phyloP scores from a whole-genome alignment of 352 stramenopile genomes.

The Phytophthora sp. region DNA sequence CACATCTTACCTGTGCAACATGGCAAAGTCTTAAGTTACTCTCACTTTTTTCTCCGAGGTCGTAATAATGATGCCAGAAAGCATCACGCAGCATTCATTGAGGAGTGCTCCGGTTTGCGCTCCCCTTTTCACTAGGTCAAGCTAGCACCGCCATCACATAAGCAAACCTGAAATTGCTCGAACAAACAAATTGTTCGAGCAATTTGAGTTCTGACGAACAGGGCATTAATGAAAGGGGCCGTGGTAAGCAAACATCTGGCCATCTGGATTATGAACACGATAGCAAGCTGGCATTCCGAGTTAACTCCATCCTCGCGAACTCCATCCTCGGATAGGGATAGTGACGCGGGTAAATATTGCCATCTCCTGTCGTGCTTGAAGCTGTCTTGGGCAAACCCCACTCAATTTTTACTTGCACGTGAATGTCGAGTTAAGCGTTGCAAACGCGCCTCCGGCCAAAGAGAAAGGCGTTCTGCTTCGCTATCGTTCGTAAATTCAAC shows the following conservation, averaged over 20 bases:
- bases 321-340: too few species aligned
- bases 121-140: too few species aligned
- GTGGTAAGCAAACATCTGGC: neutral
- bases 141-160: neutral
- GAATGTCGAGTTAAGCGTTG: conserved; percentile 9
- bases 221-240: neutral
- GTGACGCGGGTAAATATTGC: conserved; percentile 10
- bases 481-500: conserved; percentile 1
- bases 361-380: conserved; percentile 1
- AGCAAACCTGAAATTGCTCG: too few species aligned
- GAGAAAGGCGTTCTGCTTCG: conserved; percentile 5
- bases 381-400: neutral
- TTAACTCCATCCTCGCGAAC: too few species aligned
- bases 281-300: neutral
- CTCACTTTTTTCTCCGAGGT: too few species aligned
- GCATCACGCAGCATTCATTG: neutral
- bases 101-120: too few species aligned
- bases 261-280: neutral
- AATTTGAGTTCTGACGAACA: conserved; percentile 10
- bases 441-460: conserved; percentile 5
- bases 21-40: too few species aligned
- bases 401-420: neutral
- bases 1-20: too few species aligned
- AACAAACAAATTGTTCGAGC: too few species aligned
- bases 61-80: too few species aligned